A percentile compares a stretch with the other conserved stretches of the same genome.
Evolutionary conservation across 2,329 filamentous ascomycete species (phyloP).

Genomic region (Neofusicoccum ribis): DNA sequence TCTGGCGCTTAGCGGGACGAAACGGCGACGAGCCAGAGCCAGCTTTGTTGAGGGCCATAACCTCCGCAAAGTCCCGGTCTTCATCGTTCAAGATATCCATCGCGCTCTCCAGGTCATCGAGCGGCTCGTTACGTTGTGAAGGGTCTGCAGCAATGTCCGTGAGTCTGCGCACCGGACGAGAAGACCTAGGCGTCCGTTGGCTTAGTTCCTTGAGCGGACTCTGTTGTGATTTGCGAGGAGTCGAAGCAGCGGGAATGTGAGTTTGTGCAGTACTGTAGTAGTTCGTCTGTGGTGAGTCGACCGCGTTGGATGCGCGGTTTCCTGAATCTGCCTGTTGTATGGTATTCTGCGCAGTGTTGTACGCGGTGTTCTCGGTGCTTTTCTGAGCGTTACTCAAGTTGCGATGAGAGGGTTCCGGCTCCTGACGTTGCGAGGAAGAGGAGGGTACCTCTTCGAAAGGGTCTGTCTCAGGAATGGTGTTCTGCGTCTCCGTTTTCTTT

Average conservation of each 20-base stretch:
- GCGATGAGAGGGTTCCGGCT: neutral
- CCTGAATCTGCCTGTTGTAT: neutral
- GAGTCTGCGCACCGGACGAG: slow-evolving; percentile 28
- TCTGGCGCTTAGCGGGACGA: slow-evolving; percentile 17
- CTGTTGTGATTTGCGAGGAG: neutral
- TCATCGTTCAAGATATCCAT: slow-evolving; percentile 27
- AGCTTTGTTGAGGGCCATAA: slow-evolving; percentile 10
- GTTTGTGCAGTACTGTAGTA: slow-evolving; percentile 37
- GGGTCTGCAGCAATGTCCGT: slow-evolving; percentile 38
- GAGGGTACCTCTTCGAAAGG: neutral
- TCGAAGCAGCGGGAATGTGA: slow-evolving; percentile 32
- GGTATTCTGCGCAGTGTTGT: neutral
- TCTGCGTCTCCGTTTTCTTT: neutral
- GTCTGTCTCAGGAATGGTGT: slow-evolving; percentile 13
- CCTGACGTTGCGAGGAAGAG: neutral
- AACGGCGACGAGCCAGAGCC: slow-evolving; percentile 8
- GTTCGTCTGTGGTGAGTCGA: neutral
- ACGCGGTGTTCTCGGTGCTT: neutral
- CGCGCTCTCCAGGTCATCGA: slow-evolving; percentile 5
- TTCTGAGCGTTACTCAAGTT: neutral
- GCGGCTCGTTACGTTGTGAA: slow-evolving; percentile 24
- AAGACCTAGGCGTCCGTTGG: slow-evolving; percentile 16
- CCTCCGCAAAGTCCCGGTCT: slow-evolving; percentile 25
- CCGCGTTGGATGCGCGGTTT: neutral
- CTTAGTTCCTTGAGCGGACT: neutral